Evolutionary conservation across 495 filamentous ascomycete species (phyloP), one percentile per base, ranked within the genome.

Genomic region (Tetracladium setigerum): DNA sequence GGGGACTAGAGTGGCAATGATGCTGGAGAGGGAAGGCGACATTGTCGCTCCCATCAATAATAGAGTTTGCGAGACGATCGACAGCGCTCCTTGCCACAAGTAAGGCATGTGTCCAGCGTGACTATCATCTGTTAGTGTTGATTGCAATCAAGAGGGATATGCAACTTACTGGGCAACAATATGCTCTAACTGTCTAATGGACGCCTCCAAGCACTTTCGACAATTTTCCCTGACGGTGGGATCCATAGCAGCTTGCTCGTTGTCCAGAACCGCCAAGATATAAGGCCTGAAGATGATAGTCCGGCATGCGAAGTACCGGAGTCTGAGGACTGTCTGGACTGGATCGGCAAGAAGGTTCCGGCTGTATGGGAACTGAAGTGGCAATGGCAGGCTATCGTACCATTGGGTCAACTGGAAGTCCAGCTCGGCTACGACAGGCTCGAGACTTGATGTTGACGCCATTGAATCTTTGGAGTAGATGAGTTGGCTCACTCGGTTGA

Each of bases 51-150:
- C 85, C 86, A 89, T 90, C 31, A 90, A 77, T 33, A 91, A 63
- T 27, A 89, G 69, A 2, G 83, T 82, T 65, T 90, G 86, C 7
- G 83, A 87, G 18, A 89, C 83, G 57, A 91, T 84, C 41, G 82
- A 87, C 36, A 90, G 71, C 2, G 86, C 86, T 30, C 86, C 86
- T 67, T 89, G 85, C 84, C 84, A 89, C 13, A 89, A 73, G 65
- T 89, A 89, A n/a, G 85, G 86, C 63, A 91, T 82, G 55, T 89
- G 86, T 47, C 86, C 86, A 55, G 84, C 84, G 56, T 87, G 85
- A 68, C 77, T 82, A 61, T 14, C 11, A 13, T 16, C 10, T 44
- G 30, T 49, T 48, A 41, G 38, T 31, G 30, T 35, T 32, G 32
- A 38, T 46, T 14, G 10, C 13, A 22, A 35, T 14, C n/a, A 10